Base-by-base conservation (phyloP, 768 basidiomycete genomes). In the Tricholoma terreum region DNA sequence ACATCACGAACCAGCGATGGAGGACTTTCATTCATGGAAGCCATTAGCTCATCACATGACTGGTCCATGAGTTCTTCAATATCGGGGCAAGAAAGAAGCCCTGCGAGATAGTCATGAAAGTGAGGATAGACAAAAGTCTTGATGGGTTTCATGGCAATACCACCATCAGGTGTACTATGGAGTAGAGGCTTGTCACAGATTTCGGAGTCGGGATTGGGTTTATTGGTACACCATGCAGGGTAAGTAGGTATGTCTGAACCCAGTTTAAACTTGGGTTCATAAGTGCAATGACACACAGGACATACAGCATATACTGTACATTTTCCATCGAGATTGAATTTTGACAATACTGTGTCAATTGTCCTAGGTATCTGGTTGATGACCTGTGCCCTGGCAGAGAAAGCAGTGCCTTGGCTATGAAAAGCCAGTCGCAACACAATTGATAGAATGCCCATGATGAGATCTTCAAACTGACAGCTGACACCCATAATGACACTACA, bases 81-180 rank as follows among this genome's bases (percentile, higher is more conserved):
- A 19, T 57, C 53, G 8, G 24, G 30, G 10, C 27, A 5, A 15
- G 60, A 50, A 17, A 62, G 48, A 15, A 60, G 38, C 5, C 55
- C 36, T 6, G 54, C 61, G 10, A 62, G 22, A 45, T 59, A 62
- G 42, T 62, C 61, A 40, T 38, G 27, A 19, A 60, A 56, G 33
- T 52, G 38, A 51, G 56, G 55, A 50, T n/a, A 60, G 27, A 59
- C 54, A 52, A 62, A 62, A 9, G 38, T 38, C 46, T 62, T 62
- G 38, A 55, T 51, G 33, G 60, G 61, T n/a, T 42, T 52, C 9
- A n/a, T 42, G 9, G 40, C n/a, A 42, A n/a, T 17, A 42, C 5
- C 40, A 42, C 15, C 15, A 17, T 42, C n/a, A n/a, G 40, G 17
- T 6, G 46, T 40, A 34, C 8, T 19, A 17, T 27, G 48, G 14